Conservation (phyloP, 768 basidiomycete genomes). For the Lactifluus volemus region DNA sequence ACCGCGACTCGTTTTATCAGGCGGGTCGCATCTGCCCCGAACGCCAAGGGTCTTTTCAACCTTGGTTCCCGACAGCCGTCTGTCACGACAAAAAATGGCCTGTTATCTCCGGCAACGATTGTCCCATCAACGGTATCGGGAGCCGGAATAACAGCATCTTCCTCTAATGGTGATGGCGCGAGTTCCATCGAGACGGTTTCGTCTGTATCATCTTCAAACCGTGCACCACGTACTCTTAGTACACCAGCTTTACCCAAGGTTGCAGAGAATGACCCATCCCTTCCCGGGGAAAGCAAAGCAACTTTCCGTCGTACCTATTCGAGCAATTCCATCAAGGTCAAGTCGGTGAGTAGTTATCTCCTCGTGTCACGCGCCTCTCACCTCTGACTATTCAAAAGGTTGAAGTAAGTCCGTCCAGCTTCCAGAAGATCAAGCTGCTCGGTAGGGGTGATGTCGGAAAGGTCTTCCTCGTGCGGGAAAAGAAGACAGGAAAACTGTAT, state of each 20-base stretch:
- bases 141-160: slow-evolving; percentile 40
- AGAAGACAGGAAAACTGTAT: slow-evolving; percentile 92
- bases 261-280: slow-evolving; percentile 31
- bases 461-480: slow-evolving; percentile 96
- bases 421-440: slow-evolving; percentile 95
- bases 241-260: slow-evolving; percentile 32
- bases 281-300: slow-evolving; percentile 48
- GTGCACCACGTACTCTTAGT: slow-evolving; percentile 28
- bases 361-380: not conserved
- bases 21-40: slow-evolving; percentile 93
- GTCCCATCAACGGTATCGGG: slow-evolving; percentile 48
- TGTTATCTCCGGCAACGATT: slow-evolving; percentile 61
- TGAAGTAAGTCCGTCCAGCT: slow-evolving; percentile 90
- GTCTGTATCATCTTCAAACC: slow-evolving; percentile 60
- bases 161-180: slow-evolving; percentile 34
- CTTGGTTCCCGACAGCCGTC: slow-evolving; percentile 44
- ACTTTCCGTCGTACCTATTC: slow-evolving; percentile 94
- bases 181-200: slow-evolving; percentile 74
- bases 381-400: slow-evolving; percentile 40
- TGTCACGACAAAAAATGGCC: slow-evolving; percentile 61
- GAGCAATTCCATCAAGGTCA: slow-evolving; percentile 93
- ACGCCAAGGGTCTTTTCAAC: slow-evolving; percentile 84
- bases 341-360: slow-evolving; percentile 47
- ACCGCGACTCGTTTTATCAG: slow-evolving; percentile 85
- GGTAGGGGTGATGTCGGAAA: slow-evolving; percentile 98